Evolutionary conservation across 306 rosid species (phyloP).

Genomic region (Carpinus viminea): DNA sequence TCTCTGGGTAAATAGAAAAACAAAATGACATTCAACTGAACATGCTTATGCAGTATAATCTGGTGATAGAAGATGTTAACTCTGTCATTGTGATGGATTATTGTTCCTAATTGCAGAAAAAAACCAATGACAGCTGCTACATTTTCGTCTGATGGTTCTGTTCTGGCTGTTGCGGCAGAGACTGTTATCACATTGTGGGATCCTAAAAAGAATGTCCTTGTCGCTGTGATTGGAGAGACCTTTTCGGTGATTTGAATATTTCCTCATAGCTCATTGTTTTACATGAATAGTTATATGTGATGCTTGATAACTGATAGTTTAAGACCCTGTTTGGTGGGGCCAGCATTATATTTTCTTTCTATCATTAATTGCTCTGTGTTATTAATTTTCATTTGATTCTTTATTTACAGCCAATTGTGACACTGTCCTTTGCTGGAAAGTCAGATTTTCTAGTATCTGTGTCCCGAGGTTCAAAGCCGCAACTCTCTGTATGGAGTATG

Average conservation of each 20-base stretch:
- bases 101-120: slow-evolving; percentile 49
- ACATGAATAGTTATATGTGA: background rate
- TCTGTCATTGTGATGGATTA: slow-evolving; percentile 21
- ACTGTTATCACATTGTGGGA: slow-evolving; percentile 92
- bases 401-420: slow-evolving; percentile 61
- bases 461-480: slow-evolving; percentile 72
- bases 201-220: slow-evolving; percentile 71
- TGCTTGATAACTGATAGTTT: slow-evolving; percentile 16
- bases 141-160: slow-evolving; percentile 92
- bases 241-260: slow-evolving; percentile 44
- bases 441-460: slow-evolving; percentile 72
- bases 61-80: slow-evolving; percentile 23
- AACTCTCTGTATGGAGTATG: slow-evolving; percentile 70
- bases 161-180: slow-evolving; percentile 91
- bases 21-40: slow-evolving; percentile 11
- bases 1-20: background rate
- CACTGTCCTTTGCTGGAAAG: slow-evolving; percentile 72
- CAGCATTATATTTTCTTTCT: background rate
- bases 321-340: background rate
- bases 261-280: slow-evolving; percentile 5
- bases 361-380: slow-evolving; percentile 13
- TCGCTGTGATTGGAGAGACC: slow-evolving; percentile 83
- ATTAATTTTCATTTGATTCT: background rate
- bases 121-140: slow-evolving; percentile 87
- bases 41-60: slow-evolving; percentile 20